A percentile compares a stretch with the other conserved stretches of the same genome.
These are phyloP conservation scores for Astrothelium subdiscretum DNA, from an alignment of 495 filamentous ascomycete genomes.

Conservation along the genomic window DNA sequence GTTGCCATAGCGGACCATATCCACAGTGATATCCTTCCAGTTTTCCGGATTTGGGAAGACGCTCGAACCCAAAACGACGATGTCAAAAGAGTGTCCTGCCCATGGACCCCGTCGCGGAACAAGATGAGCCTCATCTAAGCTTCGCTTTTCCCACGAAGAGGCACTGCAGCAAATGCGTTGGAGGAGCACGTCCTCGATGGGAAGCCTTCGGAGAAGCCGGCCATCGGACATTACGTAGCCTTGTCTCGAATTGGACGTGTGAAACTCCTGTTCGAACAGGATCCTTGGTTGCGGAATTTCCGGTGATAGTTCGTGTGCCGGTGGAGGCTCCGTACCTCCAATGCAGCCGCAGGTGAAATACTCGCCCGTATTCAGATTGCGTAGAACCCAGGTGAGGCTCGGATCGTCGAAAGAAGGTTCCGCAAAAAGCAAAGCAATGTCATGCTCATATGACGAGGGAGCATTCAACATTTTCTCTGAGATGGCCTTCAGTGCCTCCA, in stretches of 20 bases:
- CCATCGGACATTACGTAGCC: not conserved
- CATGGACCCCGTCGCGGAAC: not conserved
- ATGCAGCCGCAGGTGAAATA: not conserved
- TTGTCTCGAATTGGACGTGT: not conserved
- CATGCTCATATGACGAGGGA: too few relatives aligned
- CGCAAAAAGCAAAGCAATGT: too few relatives aligned
- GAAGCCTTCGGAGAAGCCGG: not conserved
- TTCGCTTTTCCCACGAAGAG: not conserved
- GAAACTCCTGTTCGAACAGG: not conserved
- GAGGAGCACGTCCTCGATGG: not conserved
- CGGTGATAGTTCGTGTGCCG: not conserved
- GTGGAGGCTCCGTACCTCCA: not conserved
- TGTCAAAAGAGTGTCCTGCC: not conserved
- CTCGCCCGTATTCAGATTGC: not conserved
- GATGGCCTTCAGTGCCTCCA: too few relatives aligned
- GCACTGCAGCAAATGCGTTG: not conserved
- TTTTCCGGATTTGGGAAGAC: not conserved
- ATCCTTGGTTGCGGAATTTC: too few relatives aligned
- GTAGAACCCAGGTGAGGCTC: not conserved
- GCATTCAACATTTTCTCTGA: too few relatives aligned
- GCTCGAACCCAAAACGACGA: not conserved
- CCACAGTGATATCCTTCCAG: not conserved
- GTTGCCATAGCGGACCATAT: not conserved
- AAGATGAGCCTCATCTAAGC: not conserved
- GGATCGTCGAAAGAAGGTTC: too few relatives aligned